Evolutionary conservation across 305 asterid species (phyloP), one percentile per base, ranked within the genome.

Genomic region (Nicotiana rustica): DNA sequence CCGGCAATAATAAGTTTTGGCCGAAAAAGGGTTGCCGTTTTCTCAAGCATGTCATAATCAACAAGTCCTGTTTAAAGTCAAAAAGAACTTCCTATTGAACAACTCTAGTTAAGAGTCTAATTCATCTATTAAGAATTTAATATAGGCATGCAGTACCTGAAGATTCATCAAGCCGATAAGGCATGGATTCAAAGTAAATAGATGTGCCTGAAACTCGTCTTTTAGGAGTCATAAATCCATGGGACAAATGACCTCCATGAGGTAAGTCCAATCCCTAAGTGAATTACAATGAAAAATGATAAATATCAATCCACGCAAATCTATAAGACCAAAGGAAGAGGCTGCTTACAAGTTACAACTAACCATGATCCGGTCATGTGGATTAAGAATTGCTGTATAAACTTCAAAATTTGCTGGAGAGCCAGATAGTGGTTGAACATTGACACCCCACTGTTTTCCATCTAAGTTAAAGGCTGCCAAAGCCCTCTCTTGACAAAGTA

Each of bases 1-100:
- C 98, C 98, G 59, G 94, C 98, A 85, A 96, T 96, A 25, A 95
- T 92, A 77, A 96, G 98, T 84, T 95, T 96, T 44, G 99, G 99
- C 76, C 98, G 93, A 87, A 96, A 96, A 44, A 93, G 95, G 57
- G 75, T 84, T 68, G 98, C 97, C 1, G 96, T 96, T 87, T 96
- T 95, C 90, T 95, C 97, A 76, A 94, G 97, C 98, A 93, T 94
- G 66, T 93, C 98, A 82, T 96, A 96, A 84, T 96, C 98, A 75
- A 96, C 94, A 86, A 96, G 85, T 73, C 99, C 98, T 95, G 90
- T 82, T 49, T 49, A 49, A 49, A 49, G 15, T 49, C 44, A 73
- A 73, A 3, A 73, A 14, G 25, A 49, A 49, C 57, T 12, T 49
- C 57, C 17, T 3, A 49, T 49, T 1, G 0, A 60, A 14, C 25